Base-by-base conservation (phyloP, 2,329 filamentous ascomycete species). In the Xylaria sp. region DNA sequence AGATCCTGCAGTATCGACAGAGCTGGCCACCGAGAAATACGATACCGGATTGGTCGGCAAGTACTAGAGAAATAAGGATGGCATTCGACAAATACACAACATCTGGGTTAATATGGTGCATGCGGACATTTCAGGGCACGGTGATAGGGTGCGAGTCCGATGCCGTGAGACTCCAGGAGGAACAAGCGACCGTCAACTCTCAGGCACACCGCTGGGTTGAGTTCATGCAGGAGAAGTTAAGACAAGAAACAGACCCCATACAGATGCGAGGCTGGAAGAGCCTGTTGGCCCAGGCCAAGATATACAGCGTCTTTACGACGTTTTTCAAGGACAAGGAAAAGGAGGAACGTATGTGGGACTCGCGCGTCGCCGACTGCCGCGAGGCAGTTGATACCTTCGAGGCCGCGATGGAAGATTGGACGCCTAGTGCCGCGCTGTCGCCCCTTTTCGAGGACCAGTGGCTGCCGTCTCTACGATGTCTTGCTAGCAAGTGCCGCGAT, bases 401-500 rank as follows among this genome's bases (percentile, higher is more conserved):
- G 37, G 48, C 47, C 6, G 50, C 53, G 3, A 26, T 60, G 13
- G 38, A 51, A 2, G 49, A 48, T 5, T 18, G 39, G 37, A 44
- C 17, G n/a, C 34, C 50, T 13, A 34, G 29, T 13, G 39, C 16
- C 5, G n/a, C 37, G 2, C 18, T 51, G 19, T 52, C 58, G 43
- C 58, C 55, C 20, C 46, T 58, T 24, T 56, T 60, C 34, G 58
- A 60, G 5, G 58, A 60, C 18, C 58, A 60, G 22, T 18, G 58
- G 39, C 43, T 58, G 13, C 58, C 58, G 19, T 39, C 48, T 4
- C 11, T 60, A 29, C 51, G 58, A 11, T 52, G 49, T n/a, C 16
- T 60, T 4, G 24, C 29, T 8, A 52, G 43, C 21, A 56, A 51
- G 39, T 60, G 58, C 29, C 55, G 55, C 18, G 39, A 58, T 34